A percentile compares a stretch with the other conserved stretches of the same genome.
Conservation (phyloP, 2,329 filamentous ascomycete species). For the Myriosclerotinia curreyana region DNA sequence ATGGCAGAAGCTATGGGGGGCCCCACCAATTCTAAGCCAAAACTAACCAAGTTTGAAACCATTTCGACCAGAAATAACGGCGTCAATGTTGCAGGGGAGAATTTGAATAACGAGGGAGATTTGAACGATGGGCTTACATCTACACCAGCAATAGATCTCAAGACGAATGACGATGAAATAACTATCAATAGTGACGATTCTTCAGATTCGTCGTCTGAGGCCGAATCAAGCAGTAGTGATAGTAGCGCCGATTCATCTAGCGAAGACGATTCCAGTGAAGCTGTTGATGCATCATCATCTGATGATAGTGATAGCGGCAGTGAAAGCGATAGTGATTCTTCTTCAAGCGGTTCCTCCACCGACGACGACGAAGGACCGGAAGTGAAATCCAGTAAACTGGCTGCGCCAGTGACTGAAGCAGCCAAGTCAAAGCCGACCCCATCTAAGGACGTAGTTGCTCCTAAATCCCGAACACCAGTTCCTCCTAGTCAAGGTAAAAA, state of each 20-base stretch:
- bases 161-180: conserved; percentile 29
- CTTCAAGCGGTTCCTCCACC: conserved; percentile 37
- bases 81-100: conserved; percentile 28
- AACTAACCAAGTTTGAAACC: conserved; percentile 27
- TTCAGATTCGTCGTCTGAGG: conserved; percentile 14
- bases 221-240: conserved; percentile 25
- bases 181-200: conserved; percentile 22
- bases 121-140: conserved; percentile 29
- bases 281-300: conserved; percentile 20
- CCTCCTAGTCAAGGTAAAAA: conserved; percentile 49
- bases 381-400: conserved; percentile 41
- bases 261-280: conserved; percentile 27
- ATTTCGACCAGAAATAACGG: conserved; percentile 33
- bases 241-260: conserved; percentile 22
- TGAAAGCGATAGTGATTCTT: conserved; percentile 29
- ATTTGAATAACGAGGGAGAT: conserved; percentile 20
- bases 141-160: conserved; percentile 35
- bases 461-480: conserved; percentile 13
- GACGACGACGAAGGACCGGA: conserved; percentile 44
- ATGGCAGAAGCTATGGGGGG: conserved; percentile 33
- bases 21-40: conserved; percentile 23
- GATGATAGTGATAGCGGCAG: conserved; percentile 23
- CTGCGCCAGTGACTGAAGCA: background rate
- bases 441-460: conserved; percentile 6
- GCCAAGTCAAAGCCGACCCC: background rate